Evolutionary conservation across 306 rosid species (phyloP).

Genomic region (Elaeagnus macrophylla): DNA sequence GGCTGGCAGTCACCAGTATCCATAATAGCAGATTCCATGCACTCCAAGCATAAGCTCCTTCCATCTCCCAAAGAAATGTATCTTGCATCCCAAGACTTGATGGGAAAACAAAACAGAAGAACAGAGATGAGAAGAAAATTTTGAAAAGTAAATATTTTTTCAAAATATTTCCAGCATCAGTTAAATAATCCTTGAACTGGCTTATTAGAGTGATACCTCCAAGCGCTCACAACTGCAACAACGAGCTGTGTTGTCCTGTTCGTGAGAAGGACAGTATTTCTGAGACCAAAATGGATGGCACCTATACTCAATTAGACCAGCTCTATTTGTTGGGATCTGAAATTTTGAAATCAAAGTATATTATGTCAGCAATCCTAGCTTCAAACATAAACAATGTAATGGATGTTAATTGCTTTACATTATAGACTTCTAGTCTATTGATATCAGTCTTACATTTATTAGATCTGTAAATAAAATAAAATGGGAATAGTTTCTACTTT

Average conservation of each 20-base stretch:
- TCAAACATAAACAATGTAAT: neutral
- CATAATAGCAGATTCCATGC: conserved; percentile 96
- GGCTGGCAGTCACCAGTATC: conserved; percentile 99
- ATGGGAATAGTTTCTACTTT: too few relatives aligned
- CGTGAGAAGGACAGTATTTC: conserved; percentile 91
- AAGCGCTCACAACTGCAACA: conserved; percentile 95
- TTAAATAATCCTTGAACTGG: neutral
- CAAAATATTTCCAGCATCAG: too few relatives aligned
- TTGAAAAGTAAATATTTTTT: conserved; percentile 2
- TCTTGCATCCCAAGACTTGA: conserved; percentile 68
- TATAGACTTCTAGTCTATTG: neutral
- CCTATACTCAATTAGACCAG: conserved; percentile 85
- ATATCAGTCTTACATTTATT: too few relatives aligned
- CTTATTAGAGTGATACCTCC: conserved; percentile 53
- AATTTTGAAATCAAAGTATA: conserved; percentile 11
- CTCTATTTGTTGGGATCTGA: conserved; percentile 87
- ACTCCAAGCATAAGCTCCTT: conserved; percentile 78
- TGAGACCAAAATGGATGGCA: conserved; percentile 98
- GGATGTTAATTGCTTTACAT: neutral
- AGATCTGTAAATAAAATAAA: too few relatives aligned
- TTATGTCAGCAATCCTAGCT: neutral
- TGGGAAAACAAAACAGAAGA: neutral
- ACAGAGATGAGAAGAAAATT: neutral
- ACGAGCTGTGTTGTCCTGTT: conserved; percentile 76
- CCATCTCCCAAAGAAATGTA: conserved; percentile 77